Evolutionary conservation across 1,284 basidiomycete genomes (phyloP), one percentile per base, ranked within the genome.

Genomic region (Malassezia cuniculi): DNA sequence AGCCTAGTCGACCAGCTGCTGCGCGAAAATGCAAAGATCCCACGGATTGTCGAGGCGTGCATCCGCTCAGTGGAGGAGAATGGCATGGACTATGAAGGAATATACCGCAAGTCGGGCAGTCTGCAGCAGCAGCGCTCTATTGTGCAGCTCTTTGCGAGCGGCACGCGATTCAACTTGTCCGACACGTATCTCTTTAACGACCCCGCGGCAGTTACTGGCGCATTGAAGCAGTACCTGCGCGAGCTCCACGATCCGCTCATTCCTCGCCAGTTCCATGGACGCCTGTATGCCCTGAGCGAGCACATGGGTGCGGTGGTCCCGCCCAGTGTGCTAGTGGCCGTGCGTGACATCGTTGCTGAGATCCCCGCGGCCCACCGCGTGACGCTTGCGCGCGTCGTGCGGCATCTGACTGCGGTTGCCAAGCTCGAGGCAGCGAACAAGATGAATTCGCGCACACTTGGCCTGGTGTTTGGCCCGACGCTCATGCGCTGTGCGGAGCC

Each of bases 71-170:
- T 57, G 24, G 55, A 60, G 37, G 37, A 42, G 10, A 52, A 54
- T 22, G 56, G 81, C n/a, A 73, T 90, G 68, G 82, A 85, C 49
- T 85, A 85, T 59, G 85, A 90, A 68, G 85, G 90, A 10, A 86
- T 97, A 52, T 95, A 95, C 70, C 85, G 93, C 48, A 95, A 95
- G 72, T 85, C 83, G 0, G 93, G 93, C 16, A 93, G 93, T 5
- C 80, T 82, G 22, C 78, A 82, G 7, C 86, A 90, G 61, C 82
- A 85, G 32, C 90, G 90, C 69, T 76, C 77, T 43, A 94, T 99
- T 68, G 87, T 85, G 0, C 83, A 89, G 53, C 74, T 93, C 24
- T 99, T 99, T 59, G 93, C 97, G 60, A 78, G 82, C 28, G 86
- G 86, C 38, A 79, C 89, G 60, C 72, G 81, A 1, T 95, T 97